These are phyloP conservation scores for Pinus taeda DNA, from an alignment of 75 land plant genomes.

Conservation along the genomic window DNA sequence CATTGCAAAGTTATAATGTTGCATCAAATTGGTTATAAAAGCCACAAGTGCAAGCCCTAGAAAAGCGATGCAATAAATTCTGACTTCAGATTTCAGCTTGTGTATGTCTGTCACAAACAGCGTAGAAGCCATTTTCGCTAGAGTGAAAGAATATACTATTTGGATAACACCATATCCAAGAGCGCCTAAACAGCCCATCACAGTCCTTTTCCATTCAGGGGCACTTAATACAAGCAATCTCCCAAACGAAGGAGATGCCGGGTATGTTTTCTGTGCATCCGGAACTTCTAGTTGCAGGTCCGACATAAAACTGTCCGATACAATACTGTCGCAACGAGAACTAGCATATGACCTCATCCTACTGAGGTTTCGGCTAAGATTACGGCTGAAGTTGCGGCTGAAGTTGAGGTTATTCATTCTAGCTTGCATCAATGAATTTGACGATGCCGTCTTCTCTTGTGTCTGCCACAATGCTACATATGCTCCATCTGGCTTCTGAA, in stretches of 20 bases:
- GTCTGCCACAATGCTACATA: conserved; percentile 22
- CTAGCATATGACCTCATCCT: conserved; percentile 15
- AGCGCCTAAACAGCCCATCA: conserved; percentile 26
- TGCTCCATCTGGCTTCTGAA: conserved; percentile 6
- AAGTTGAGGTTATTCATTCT: not conserved
- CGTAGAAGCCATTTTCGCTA: conserved; percentile 17
- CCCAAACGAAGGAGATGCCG: not conserved
- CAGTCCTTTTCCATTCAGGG: conserved; percentile 32
- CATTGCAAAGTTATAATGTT: conserved; percentile 29
- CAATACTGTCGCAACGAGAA: not conserved
- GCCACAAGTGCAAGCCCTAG: conserved; percentile 9
- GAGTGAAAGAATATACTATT: conserved; percentile 20
- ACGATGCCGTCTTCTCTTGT: conserved; percentile 2
- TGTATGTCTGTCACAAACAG: not conserved
- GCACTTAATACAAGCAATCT: conserved; percentile 18
- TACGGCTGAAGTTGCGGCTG: not conserved
- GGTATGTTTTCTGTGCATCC: conserved; percentile 5
- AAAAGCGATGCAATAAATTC: no score
- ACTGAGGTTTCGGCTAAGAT: not conserved
- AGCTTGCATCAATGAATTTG: not conserved
- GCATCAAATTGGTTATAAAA: conserved; percentile 17
- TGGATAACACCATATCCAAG: conserved; percentile 22
- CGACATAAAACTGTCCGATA: not conserved
- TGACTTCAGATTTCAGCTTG: no score
- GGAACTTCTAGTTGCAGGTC: conserved; percentile 11